These are phyloP conservation scores for Chamaenerion angustifolium DNA, from an alignment of 345 rosid genomes.

Conservation along the genomic window DNA sequence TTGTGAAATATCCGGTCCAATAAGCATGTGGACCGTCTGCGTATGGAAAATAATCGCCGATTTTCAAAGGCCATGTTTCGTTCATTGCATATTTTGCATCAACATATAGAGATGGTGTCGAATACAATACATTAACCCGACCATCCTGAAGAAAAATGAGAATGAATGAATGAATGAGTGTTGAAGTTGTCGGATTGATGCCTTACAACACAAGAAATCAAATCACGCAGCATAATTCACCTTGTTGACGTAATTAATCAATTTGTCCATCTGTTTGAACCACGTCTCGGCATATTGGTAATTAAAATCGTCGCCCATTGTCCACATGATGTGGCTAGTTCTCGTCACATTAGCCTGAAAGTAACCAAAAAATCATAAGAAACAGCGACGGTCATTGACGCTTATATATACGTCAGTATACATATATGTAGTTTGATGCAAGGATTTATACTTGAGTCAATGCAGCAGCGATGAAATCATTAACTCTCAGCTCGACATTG, in stretches of 20 bases:
- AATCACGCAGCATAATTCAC: constrained; percentile 21
- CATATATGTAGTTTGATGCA: too few species aligned
- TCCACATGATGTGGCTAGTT: constrained; percentile 88
- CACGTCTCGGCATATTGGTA: constrained; percentile 88
- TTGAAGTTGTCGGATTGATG: too few species aligned
- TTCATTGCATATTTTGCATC: constrained; percentile 58
- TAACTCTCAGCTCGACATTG: constrained; percentile 45
- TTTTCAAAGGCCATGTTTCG: constrained; percentile 70
- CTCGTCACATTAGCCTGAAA: constrained; percentile 61
- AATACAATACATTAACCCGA: constrained; percentile 62
- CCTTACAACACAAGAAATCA: too few species aligned
- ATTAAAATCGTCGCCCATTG: constrained; percentile 94
- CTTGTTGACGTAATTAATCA: constrained; percentile 86
- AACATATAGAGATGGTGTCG: constrained; percentile 77
- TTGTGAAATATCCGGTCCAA: constrained; percentile 86
- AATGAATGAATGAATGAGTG: not conserved
- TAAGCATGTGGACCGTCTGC: constrained; percentile 51
- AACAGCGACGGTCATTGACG: too few species aligned
- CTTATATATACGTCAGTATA: too few species aligned
- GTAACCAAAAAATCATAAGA: not conserved
- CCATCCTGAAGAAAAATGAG: constrained; percentile 39
- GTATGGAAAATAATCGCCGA: constrained; percentile 78
- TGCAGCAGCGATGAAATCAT: constrained; percentile 50
- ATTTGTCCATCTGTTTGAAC: constrained; percentile 89
- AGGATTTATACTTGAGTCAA: constrained; percentile 35